phyloP scores from a whole-genome alignment of 1,284 basidiomycete species.

The Irpex lacteus region DNA sequence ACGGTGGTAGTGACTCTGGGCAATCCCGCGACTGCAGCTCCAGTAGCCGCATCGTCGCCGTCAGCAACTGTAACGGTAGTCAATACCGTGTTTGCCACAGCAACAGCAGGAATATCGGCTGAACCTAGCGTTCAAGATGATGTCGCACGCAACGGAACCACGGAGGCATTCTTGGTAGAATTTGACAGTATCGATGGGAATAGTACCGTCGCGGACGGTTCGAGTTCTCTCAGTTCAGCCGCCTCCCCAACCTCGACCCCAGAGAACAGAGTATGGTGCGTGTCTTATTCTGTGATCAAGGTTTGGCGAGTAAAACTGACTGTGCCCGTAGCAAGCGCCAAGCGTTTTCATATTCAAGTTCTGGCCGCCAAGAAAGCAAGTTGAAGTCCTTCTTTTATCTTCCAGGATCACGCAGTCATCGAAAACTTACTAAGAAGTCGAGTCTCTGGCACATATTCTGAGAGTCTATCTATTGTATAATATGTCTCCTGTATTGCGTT shows the following conservation, averaged over 20 bases:
- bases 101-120: constrained; percentile 6
- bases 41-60: not conserved
- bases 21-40: not conserved
- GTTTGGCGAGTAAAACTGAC: not conserved
- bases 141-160: not conserved
- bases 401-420: constrained; percentile 13
- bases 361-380: not conserved
- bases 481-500: not conserved
- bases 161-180: not conserved
- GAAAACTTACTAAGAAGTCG: constrained; percentile 14
- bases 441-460: constrained; percentile 15
- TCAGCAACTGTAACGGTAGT: constrained; percentile 17
- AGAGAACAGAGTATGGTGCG: constrained; percentile 9
- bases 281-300: not conserved
- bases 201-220: not conserved
- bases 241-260: not conserved
- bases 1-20: constrained; percentile 6
- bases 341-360: not conserved
- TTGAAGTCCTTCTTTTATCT: constrained; percentile 4
- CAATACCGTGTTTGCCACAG: constrained; percentile 21
- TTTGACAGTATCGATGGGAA: not conserved
- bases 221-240: not conserved
- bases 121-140: not conserved
- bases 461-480: not conserved
- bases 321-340: constrained; percentile 12